Percentiles rank a stretch among this genome's conserved stretches.
Evolutionary conservation across 768 basidiomycete genomes (phyloP).

Genomic region (Suillus weaverae): DNA sequence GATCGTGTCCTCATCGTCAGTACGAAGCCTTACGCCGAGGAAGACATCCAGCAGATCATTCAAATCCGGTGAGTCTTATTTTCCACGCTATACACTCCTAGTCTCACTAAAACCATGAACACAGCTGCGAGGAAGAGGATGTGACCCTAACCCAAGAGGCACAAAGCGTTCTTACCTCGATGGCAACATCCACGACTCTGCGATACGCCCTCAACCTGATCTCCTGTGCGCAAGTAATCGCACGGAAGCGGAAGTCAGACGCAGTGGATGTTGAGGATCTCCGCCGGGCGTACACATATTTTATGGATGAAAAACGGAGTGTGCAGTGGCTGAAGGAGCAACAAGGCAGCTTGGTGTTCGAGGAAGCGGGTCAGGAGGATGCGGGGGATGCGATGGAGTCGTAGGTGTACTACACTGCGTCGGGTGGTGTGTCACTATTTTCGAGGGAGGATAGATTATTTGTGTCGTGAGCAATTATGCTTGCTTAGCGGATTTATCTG

Average conservation of each 20-base stretch:
- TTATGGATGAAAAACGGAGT: constrained; percentile 91
- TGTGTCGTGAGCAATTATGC: background rate
- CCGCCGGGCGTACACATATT: constrained; percentile 80
- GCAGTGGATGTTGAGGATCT: constrained; percentile 86
- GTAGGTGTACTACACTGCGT: constrained; percentile 6
- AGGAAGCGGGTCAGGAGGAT: constrained; percentile 47
- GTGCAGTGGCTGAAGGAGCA: constrained; percentile 91
- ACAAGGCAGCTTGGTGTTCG: constrained; percentile 71
- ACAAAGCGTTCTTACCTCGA: constrained; percentile 75
- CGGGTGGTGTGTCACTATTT: too few relatives aligned
- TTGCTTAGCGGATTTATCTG: background rate
- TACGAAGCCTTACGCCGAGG: constrained; percentile 80
- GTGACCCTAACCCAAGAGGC: constrained; percentile 78
- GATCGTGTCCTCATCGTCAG: constrained; percentile 96
- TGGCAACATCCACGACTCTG: constrained; percentile 87
- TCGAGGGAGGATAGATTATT: background rate
- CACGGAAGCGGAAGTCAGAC: constrained; percentile 78
- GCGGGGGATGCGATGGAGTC: constrained; percentile 38
- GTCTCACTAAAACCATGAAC: constrained; percentile 4
- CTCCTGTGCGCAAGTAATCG: constrained; percentile 85
- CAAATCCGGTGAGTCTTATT: constrained; percentile 66
- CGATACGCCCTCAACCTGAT: constrained; percentile 95
- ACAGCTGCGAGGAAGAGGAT: constrained; percentile 92
- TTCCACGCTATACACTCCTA: background rate
- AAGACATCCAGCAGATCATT: constrained; percentile 90